Evolutionary conservation across 2,329 filamentous ascomycete species (phyloP).

Genomic region (Alternaria gansuensis): DNA sequence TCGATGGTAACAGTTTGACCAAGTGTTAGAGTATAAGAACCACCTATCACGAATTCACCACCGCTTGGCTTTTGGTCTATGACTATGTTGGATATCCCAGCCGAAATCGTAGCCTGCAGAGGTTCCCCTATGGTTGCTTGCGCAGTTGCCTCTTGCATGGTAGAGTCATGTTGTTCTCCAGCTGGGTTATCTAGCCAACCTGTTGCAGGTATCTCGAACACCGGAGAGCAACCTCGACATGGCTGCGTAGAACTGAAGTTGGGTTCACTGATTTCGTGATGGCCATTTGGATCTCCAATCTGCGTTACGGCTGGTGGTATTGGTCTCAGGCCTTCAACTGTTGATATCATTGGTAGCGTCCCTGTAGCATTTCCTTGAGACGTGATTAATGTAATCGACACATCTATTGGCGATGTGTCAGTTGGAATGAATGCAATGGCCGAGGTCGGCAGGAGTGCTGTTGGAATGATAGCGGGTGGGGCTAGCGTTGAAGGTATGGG

Average conservation of each 20-base stretch:
- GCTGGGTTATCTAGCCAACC: slow-evolving; percentile 35
- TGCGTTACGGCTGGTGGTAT: slow-evolving; percentile 36
- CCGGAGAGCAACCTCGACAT: slow-evolving; percentile 41
- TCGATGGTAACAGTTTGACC: slow-evolving; percentile 37
- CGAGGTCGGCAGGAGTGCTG: slow-evolving; percentile 10
- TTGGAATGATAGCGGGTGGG: slow-evolving; percentile 11
- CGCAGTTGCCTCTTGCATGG: not conserved
- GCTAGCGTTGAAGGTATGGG: slow-evolving; percentile 19
- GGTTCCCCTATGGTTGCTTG: slow-evolving; percentile 13
- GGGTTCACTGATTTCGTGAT: slow-evolving; percentile 46
- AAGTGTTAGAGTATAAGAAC: slow-evolving; percentile 31
- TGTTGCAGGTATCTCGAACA: slow-evolving; percentile 39
- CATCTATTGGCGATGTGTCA: slow-evolving; percentile 9
- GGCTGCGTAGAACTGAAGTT: slow-evolving; percentile 39
- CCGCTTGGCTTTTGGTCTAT: slow-evolving; percentile 27
- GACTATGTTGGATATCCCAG: slow-evolving; percentile 29
- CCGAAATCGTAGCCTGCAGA: slow-evolving; percentile 26
- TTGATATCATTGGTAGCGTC: slow-evolving; percentile 31
- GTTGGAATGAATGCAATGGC: slow-evolving; percentile 18
- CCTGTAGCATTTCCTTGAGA: slow-evolving; percentile 16
- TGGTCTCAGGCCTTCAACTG: slow-evolving; percentile 36
- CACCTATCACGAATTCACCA: slow-evolving; percentile 31
- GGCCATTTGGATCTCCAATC: slow-evolving; percentile 41
- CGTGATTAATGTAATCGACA: not conserved
- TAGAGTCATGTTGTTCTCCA: slow-evolving; percentile 33